Base-by-base conservation (phyloP, 176 grass and related monocot genomes). In the Tuctoria greenei region DNA sequence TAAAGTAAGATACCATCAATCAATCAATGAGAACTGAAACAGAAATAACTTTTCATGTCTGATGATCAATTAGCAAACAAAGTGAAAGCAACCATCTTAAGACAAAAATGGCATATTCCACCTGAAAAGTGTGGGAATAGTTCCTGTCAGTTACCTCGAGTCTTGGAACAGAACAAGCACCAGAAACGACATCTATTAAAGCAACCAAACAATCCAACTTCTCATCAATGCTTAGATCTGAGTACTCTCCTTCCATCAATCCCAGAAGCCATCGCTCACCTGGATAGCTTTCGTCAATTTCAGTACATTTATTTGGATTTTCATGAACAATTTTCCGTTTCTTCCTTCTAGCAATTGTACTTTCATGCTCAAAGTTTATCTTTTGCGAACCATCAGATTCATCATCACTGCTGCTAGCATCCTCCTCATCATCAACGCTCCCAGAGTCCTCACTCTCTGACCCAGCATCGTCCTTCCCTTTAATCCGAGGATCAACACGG, bases 231-330 rank as follows among this genome's bases (percentile, higher is more conserved):
- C 85, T 99, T 79, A 95, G 83, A 62, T 92, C 85, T 43, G 87
- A 89, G 61, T 99, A 95, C 60, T 99, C 89, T 36, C 95, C 95
- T 81, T 99, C 91, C 95, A 99, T 92, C 82, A 99, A 88, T 57
- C 91, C 95, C 42, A 95, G 57, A 50, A 99, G 85, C 91, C 91
- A 99, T 64, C 70, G 76, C 71, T 99, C 95, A 54, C 95, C 89
- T 0, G 87, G 69, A 88, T 78, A 95, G 78, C 95, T 99, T 86
- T 99, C 91, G 77, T 99, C 95, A 80, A 95, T 99, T 92, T 99
- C 95, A 79, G 54, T 88, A 74, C 79, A 86, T 78, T 92, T 90
- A 74, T 78, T 77, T 54, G 85, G 49, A 78, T 73, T 90, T 75
- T 28, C 58, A 61, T 64, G 36, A 23, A 36, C 62, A 67, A 73